These are phyloP conservation scores for Russula ochroleuca DNA, from an alignment of 768 basidiomycete species.

Conservation along the genomic window DNA sequence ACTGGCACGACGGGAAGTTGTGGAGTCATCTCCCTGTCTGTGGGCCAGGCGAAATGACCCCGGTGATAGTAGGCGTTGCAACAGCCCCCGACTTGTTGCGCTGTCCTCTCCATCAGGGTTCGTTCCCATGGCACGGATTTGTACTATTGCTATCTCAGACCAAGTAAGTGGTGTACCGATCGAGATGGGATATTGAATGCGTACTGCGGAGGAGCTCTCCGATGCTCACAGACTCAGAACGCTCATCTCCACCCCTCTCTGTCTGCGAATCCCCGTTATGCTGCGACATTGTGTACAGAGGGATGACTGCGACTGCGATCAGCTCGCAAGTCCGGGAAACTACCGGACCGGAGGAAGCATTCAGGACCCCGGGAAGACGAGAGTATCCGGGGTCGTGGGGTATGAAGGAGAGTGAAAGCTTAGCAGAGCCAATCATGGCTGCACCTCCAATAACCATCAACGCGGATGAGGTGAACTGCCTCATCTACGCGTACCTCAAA, in stretches of 20 bases:
- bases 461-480: slow-evolving; percentile 80
- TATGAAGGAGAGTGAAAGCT: neutral
- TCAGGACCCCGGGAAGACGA: too few species aligned
- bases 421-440: slow-evolving; percentile 23
- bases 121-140: neutral
- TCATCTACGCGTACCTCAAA: slow-evolving; percentile 78
- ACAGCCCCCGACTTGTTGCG: neutral
- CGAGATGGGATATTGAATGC: slow-evolving; percentile 1
- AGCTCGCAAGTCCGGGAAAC: neutral
- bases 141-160: slow-evolving; percentile 9
- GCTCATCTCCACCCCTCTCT: neutral
- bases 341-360: too few species aligned
- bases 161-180: neutral
- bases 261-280: slow-evolving; percentile 1
- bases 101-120: neutral
- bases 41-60: slow-evolving; percentile 15
- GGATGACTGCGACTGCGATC: neutral
- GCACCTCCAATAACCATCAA: slow-evolving; percentile 54
- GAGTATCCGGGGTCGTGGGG: slow-evolving; percentile 30
- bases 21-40: neutral
- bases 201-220: slow-evolving; percentile 15
- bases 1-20: neutral
- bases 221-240: slow-evolving; percentile 3
- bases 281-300: slow-evolving; percentile 12
- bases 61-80: slow-evolving; percentile 12